A percentile compares a stretch with the other conserved stretches of the same genome.
phyloP scores from a whole-genome alignment of 2,329 filamentous ascomycete genomes.

The Fusarium staphyleae region DNA sequence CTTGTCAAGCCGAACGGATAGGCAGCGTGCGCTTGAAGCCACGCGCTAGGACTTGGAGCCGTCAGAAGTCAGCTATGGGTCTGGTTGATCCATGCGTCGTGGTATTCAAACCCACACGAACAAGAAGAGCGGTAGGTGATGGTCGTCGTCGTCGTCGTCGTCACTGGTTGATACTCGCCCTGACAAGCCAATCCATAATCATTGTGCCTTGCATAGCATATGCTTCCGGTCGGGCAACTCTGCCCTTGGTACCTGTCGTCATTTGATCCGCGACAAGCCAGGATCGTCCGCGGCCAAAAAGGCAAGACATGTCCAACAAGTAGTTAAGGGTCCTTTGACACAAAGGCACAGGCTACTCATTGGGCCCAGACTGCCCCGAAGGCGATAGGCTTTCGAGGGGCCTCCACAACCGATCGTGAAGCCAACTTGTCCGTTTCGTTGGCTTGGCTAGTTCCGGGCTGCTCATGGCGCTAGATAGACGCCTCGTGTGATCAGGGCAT shows the following conservation, averaged over 20 bases:
- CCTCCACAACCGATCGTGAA: not conserved
- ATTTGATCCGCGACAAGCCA: not conserved
- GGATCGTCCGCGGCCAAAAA: not conserved
- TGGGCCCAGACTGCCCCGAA: conserved; percentile 1
- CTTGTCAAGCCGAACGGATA: conserved; percentile 1
- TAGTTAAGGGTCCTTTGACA: not conserved
- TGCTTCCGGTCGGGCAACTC: conserved; percentile 1
- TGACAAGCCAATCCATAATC: not conserved
- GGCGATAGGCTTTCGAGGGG: conserved; percentile 1
- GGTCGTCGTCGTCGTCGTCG: too few species aligned
- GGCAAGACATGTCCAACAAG: not conserved
- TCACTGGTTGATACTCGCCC: not conserved
- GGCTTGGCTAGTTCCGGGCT: not conserved
- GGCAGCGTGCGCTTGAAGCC: not conserved
- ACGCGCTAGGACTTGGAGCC: too few species aligned
- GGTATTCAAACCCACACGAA: too few species aligned
- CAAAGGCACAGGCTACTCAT: not conserved
- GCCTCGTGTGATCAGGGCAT: not conserved
- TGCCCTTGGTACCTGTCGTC: not conserved
- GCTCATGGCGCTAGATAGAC: not conserved
- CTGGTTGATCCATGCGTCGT: too few species aligned
- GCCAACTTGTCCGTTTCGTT: not conserved
- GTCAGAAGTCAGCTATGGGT: too few species aligned
- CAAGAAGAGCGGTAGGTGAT: too few species aligned
- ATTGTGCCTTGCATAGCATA: not conserved